These are phyloP conservation scores for Neurospora sp. DNA, from an alignment of 495 filamentous ascomycete species.

Conservation along the genomic window DNA sequence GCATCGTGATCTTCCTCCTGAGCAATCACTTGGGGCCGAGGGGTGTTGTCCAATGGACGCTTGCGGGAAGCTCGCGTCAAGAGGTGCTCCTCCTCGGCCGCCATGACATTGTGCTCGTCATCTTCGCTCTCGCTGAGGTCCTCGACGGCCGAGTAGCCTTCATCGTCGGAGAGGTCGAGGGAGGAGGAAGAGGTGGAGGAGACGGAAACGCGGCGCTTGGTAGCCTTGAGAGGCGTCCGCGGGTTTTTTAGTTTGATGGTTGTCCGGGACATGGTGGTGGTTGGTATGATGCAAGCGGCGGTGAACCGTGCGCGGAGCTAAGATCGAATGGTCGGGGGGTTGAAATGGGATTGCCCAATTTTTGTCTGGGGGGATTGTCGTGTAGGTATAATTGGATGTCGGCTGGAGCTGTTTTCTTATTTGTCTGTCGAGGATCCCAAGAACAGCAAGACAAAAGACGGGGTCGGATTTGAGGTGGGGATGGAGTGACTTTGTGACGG, in stretches of 20 bases:
- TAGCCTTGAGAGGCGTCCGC: conserved; percentile 28
- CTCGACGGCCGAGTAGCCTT: conserved; percentile 62
- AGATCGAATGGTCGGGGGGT: neutral
- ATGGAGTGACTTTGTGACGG: neutral
- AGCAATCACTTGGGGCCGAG: conserved; percentile 27
- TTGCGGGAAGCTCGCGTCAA: conserved; percentile 32
- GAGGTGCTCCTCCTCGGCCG: conserved; percentile 64
- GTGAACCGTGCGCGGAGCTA: conserved; percentile 17
- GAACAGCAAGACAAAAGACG: neutral
- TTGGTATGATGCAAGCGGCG: conserved; percentile 25
- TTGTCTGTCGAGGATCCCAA: neutral
- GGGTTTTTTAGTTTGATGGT: conserved; percentile 40
- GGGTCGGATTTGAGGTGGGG: neutral
- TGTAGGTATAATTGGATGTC: neutral
- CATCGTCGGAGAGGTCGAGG: conserved; percentile 50
- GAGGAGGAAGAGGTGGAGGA: conserved; percentile 36
- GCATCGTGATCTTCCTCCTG: conserved; percentile 21
- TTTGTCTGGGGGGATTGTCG: neutral
- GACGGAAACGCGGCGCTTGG: conserved; percentile 30
- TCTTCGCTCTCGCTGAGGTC: conserved; percentile 64
- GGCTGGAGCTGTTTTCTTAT: neutral
- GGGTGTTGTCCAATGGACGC: conserved; percentile 19
- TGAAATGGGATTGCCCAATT: neutral
- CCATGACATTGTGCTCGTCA: conserved; percentile 61
- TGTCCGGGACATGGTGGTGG: conserved; percentile 36